A percentile compares a stretch with the other conserved stretches of the same genome.
phyloP scores from a whole-genome alignment of 2,329 filamentous ascomycete genomes.

The Exophiala phaeomuriformis region DNA sequence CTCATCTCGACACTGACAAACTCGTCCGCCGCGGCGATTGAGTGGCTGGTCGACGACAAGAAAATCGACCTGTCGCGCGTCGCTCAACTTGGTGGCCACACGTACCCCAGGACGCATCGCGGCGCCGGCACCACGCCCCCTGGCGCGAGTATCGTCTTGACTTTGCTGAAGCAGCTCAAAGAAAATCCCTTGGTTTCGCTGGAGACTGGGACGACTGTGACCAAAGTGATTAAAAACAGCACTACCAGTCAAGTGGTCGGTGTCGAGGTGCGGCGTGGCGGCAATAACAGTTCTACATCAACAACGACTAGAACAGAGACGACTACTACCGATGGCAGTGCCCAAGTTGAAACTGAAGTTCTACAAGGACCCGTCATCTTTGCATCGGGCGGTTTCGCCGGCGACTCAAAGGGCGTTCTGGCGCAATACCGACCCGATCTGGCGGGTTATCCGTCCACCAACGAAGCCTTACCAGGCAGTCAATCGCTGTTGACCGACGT shows the following conservation, averaged over 20 bases:
- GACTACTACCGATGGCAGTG: too few relatives aligned
- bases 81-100: slow-evolving; percentile 54
- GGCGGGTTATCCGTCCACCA: slow-evolving; percentile 54
- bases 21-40: slow-evolving; percentile 44
- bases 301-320: too few relatives aligned
- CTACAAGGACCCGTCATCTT: slow-evolving; percentile 53
- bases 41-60: slow-evolving; percentile 52
- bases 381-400: slow-evolving; percentile 55
- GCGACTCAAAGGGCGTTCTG: slow-evolving; percentile 53
- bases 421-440: slow-evolving; percentile 53
- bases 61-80: slow-evolving; percentile 54
- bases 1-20: slow-evolving; percentile 42
- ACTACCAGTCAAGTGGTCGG: slow-evolving; percentile 40
- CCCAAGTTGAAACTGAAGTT: slow-evolving; percentile 21
- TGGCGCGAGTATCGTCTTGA: slow-evolving; percentile 51
- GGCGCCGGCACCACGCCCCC: slow-evolving; percentile 51
- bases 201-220: slow-evolving; percentile 48
- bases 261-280: slow-evolving; percentile 44
- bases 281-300: slow-evolving; percentile 8
- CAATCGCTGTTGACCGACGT: slow-evolving; percentile 40
- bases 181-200: slow-evolving; percentile 47
- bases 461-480: slow-evolving; percentile 51
- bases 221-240: slow-evolving; percentile 38
- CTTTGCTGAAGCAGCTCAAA: slow-evolving; percentile 48
- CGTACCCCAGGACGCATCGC: slow-evolving; percentile 50